Percentiles rank a stretch among this genome's conserved stretches.
These are phyloP conservation scores for Endogone sp. DNA, from an alignment of 192 early-diverging fungal genomes.

Conservation along the genomic window DNA sequence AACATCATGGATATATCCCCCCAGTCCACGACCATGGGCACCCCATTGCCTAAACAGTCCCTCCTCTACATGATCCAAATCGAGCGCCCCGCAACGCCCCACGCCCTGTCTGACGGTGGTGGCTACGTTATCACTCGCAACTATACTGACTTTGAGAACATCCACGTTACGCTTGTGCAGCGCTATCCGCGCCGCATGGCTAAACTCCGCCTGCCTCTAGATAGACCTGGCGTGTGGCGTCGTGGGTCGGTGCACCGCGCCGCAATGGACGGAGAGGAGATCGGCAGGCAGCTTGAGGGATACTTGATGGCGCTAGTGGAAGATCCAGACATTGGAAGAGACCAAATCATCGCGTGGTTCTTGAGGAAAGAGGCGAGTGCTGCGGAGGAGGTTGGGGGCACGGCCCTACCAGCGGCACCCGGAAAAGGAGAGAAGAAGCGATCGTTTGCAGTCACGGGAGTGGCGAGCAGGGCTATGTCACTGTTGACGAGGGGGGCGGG, in stretches of 20 bases:
- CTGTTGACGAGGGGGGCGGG: constrained; percentile 1
- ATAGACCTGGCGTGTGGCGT: constrained; percentile 21
- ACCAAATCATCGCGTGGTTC: constrained; percentile 20
- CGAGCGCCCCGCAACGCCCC: constrained; percentile 18
- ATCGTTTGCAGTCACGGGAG: background rate
- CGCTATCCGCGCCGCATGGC: constrained; percentile 16
- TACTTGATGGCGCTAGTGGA: constrained; percentile 20
- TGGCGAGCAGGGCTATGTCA: background rate
- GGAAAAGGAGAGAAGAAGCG: constrained; percentile 10
- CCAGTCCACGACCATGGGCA: background rate
- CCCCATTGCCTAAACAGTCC: background rate
- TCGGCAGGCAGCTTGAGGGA: constrained; percentile 17
- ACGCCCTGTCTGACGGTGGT: constrained; percentile 23
- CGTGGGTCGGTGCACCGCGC: background rate
- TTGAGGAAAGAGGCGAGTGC: constrained; percentile 21
- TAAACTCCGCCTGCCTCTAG: constrained; percentile 18
- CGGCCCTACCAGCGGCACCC: background rate
- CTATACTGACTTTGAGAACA: constrained; percentile 26
- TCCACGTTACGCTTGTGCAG: constrained; percentile 16
- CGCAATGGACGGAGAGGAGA: background rate
- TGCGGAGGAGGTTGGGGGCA: background rate
- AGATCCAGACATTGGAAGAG: constrained; percentile 21
- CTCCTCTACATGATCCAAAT: constrained; percentile 26
- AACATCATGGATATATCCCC: constrained; percentile 23
- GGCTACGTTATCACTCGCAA: constrained; percentile 30